Percentiles rank a stretch among this genome's conserved stretches.
Conservation (phyloP, 805 yeast species). For the Candida mattraensis region DNA sequence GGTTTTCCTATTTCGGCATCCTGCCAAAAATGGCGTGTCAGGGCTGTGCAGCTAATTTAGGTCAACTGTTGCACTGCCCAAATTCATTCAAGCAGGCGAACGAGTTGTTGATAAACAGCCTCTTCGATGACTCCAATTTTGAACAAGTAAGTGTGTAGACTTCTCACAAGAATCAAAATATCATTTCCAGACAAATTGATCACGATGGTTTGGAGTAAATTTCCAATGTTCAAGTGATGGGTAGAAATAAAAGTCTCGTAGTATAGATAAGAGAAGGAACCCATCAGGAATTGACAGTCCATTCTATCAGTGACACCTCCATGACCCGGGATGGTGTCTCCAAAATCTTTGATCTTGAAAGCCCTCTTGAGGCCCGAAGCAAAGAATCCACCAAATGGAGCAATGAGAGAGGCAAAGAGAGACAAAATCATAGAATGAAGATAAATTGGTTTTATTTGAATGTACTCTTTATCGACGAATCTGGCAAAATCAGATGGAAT, state of each 20-base stretch:
- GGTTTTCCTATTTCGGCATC: too few relatives aligned
- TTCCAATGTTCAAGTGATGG: constrained; percentile 68
- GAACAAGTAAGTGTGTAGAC: constrained; percentile 55
- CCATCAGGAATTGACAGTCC: constrained; percentile 98
- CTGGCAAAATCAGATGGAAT: constrained; percentile 69
- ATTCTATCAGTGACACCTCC: constrained; percentile 98
- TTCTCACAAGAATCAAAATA: constrained; percentile 58
- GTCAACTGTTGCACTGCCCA: not conserved
- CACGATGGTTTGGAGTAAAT: constrained; percentile 72
- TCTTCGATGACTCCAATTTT: constrained; percentile 42
- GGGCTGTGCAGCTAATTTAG: too few relatives aligned
- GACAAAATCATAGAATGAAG: constrained; percentile 85
- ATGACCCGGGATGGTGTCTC: constrained; percentile 98
- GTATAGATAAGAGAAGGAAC: constrained; percentile 88
- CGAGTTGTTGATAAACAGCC: constrained; percentile 34
- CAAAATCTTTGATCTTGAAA: constrained; percentile 94
- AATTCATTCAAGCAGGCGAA: constrained; percentile 13
- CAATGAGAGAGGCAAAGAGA: constrained; percentile 93
- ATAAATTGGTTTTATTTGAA: constrained; percentile 81
- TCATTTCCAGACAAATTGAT: constrained; percentile 67
- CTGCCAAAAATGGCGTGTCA: too few relatives aligned
- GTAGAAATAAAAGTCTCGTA: constrained; percentile 87
- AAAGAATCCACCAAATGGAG: constrained; percentile 98
- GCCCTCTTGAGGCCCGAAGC: constrained; percentile 98
- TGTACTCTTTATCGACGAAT: constrained; percentile 38